These are phyloP conservation scores for Saccharomyces hybrid DNA, from an alignment of 1,139 yeast genomes.

Conservation along the genomic window DNA sequence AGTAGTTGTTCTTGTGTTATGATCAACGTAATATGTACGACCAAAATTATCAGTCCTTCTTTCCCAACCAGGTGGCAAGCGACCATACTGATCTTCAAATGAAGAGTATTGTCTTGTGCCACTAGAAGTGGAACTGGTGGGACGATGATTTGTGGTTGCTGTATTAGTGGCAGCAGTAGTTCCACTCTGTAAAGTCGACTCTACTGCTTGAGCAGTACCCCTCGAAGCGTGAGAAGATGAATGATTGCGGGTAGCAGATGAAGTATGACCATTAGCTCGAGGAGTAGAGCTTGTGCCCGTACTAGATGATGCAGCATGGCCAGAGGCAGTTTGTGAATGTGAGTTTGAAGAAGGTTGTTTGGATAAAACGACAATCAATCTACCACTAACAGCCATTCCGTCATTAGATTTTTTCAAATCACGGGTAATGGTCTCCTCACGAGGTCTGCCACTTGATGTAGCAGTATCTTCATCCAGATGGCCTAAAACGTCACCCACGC, in stretches of 20 bases:
- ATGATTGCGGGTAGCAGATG: slow-evolving; percentile 2
- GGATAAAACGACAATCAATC: slow-evolving; percentile 70
- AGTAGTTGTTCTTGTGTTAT: slow-evolving; percentile 93
- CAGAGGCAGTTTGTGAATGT: slow-evolving; percentile 4
- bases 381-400: slow-evolving; percentile 85
- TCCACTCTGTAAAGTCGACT: slow-evolving; percentile 24
- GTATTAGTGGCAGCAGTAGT: slow-evolving; percentile 19
- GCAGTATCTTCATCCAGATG: slow-evolving; percentile 39
- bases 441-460: slow-evolving; percentile 31
- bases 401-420: slow-evolving; percentile 90
- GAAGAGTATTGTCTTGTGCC: slow-evolving; percentile 67
- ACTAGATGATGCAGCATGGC: slow-evolving; percentile 11
- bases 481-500: slow-evolving; percentile 81
- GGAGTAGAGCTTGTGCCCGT: slow-evolving; percentile 2
- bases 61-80: slow-evolving; percentile 98
- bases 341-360: slow-evolving; percentile 11
- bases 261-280: slow-evolving; percentile 9
- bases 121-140: slow-evolving; percentile 2
- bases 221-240: slow-evolving; percentile 13
- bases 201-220: slow-evolving; percentile 24
- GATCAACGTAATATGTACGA: slow-evolving; percentile 95
- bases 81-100: slow-evolving; percentile 93
- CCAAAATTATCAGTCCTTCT: slow-evolving; percentile 96
- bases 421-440: slow-evolving; percentile 85
- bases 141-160: slow-evolving; percentile 5